phyloP scores from a whole-genome alignment of 2,329 filamentous ascomycete genomes.

The Trichoderma sp. region DNA sequence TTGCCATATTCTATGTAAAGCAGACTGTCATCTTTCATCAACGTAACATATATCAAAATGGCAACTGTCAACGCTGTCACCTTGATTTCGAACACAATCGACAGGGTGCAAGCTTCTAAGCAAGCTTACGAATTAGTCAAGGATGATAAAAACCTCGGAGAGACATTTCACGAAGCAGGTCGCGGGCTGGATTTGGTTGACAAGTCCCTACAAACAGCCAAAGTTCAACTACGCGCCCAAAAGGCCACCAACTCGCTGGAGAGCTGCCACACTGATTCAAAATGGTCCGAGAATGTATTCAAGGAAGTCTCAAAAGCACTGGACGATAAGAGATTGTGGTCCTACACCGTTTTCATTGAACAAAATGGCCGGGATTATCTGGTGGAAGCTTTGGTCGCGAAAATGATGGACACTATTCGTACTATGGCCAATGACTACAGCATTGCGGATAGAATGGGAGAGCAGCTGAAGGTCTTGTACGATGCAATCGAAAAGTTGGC shows the following conservation, averaged over 20 bases:
- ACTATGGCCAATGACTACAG: background rate
- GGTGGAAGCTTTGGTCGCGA: background rate
- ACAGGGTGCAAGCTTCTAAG: background rate
- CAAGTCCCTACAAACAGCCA: accelerated
- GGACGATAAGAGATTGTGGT: background rate
- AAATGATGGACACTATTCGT: background rate
- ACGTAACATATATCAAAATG: too few relatives aligned
- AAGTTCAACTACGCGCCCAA: too few relatives aligned
- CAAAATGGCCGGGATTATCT: accelerated
- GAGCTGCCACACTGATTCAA: background rate
- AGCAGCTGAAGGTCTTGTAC: background rate
- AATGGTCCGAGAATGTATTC: background rate
- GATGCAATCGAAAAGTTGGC: background rate
- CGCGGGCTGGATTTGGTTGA: background rate
- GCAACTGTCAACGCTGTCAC: too few relatives aligned
- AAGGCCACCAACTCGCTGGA: background rate
- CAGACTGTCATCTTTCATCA: too few relatives aligned
- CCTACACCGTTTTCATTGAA: background rate
- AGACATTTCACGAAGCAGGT: background rate
- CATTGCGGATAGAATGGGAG: background rate
- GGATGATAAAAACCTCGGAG: background rate
- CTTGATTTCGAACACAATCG: too few relatives aligned
- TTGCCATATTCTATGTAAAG: too few relatives aligned
- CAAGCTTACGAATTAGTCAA: background rate
- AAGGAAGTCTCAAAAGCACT: background rate